These are phyloP conservation scores for Caryopteris hybrid DNA, from an alignment of 305 asterid species.

Conservation along the genomic window DNA sequence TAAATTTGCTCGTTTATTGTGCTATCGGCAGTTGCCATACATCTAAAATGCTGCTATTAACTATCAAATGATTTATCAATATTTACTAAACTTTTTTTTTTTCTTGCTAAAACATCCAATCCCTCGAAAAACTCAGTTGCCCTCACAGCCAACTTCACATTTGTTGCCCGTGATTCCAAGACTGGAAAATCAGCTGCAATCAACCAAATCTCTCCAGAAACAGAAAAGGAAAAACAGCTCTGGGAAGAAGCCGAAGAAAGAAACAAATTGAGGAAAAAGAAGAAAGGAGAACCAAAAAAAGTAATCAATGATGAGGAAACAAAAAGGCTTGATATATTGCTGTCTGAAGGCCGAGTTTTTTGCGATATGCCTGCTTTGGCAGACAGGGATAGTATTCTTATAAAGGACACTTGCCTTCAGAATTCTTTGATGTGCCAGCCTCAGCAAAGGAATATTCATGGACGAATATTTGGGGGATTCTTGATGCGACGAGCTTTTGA, in stretches of 20 bases:
- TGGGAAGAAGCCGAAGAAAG: constrained; percentile 83
- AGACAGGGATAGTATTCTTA: constrained; percentile 77
- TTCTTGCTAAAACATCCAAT: constrained; percentile 38
- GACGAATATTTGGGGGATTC: constrained; percentile 94
- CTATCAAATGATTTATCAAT: no score
- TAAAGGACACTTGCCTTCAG: constrained; percentile 76
- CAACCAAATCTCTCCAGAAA: constrained; percentile 73
- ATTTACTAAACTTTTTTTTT: no score
- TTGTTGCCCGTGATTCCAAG: constrained; percentile 83
- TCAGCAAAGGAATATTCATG: constrained; percentile 85
- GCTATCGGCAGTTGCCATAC: no score
- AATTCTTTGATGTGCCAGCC: constrained; percentile 90
- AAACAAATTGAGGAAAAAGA: constrained; percentile 58
- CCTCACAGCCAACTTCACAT: constrained; percentile 91
- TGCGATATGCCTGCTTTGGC: constrained; percentile 96
- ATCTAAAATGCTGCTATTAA: not conserved
- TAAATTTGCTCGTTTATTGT: no score
- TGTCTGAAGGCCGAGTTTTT: constrained; percentile 74
- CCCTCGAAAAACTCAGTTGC: constrained; percentile 44
- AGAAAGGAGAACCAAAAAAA: constrained; percentile 49
- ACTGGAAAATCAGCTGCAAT: constrained; percentile 80
- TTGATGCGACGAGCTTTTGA: constrained; percentile 89
- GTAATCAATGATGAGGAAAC: constrained; percentile 45
- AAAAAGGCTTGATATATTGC: constrained; percentile 47
- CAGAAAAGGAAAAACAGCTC: constrained; percentile 58